phyloP scores from a whole-genome alignment of 495 filamentous ascomycete species.

The Glutinoglossum americanum region DNA sequence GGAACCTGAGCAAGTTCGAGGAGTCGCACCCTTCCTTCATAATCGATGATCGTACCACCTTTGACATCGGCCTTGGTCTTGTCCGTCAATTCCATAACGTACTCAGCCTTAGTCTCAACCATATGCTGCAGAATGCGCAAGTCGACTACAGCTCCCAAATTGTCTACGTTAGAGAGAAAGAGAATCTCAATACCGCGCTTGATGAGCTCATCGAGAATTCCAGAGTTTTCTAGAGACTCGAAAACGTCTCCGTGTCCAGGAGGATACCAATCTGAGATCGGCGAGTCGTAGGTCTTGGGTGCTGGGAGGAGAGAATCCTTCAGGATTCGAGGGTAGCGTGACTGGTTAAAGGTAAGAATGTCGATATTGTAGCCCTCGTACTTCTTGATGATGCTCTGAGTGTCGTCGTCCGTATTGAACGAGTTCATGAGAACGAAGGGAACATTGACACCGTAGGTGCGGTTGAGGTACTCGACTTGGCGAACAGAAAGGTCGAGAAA shows the following conservation, averaged over 20 bases:
- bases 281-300: slow-evolving; percentile 71
- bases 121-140: slow-evolving; percentile 97
- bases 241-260: slow-evolving; percentile 99
- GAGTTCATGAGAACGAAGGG: slow-evolving; percentile 99
- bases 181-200: slow-evolving; percentile 88
- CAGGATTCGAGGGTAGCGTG: slow-evolving; percentile 85
- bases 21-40: slow-evolving; percentile 85
- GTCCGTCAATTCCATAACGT: slow-evolving; percentile 99
- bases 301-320: slow-evolving; percentile 96
- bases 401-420: slow-evolving; percentile 99
- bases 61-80: slow-evolving; percentile 99
- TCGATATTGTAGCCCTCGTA: slow-evolving; percentile 99
- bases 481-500: slow-evolving; percentile 98
- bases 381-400: slow-evolving; percentile 98
- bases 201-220: slow-evolving; percentile 88
- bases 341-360: slow-evolving; percentile 99
- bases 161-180: slow-evolving; percentile 98
- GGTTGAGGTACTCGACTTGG: slow-evolving; percentile 98
- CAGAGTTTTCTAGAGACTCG: slow-evolving; percentile 98
- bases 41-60: slow-evolving; percentile 99
- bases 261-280: slow-evolving; percentile 94
- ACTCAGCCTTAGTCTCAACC: slow-evolving; percentile 85
- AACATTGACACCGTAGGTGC: slow-evolving; percentile 89
- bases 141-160: slow-evolving; percentile 93
- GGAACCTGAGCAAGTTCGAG: slow-evolving; percentile 99